A percentile compares a stretch with the other conserved stretches of the same genome.
phyloP scores from a whole-genome alignment of 176 grass and related monocot species.

The Oryza meridionalis region DNA sequence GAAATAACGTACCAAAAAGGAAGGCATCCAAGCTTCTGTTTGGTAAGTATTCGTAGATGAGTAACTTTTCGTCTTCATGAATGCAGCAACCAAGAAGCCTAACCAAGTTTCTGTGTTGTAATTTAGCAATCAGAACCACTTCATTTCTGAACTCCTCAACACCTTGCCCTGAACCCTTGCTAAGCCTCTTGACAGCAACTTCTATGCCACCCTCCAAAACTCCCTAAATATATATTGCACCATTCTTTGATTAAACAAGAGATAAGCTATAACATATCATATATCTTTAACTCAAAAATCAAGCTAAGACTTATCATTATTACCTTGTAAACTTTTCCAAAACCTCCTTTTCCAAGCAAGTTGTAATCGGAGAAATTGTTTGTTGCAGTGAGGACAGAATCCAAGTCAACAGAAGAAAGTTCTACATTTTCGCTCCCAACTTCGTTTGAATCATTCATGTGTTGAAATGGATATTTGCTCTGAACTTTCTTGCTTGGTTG shows the following conservation, averaged over 20 bases:
- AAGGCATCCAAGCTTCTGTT: not conserved
- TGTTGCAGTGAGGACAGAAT: constrained; percentile 46
- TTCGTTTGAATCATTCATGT: not conserved
- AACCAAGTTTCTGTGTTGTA: not conserved
- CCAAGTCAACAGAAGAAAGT: constrained; percentile 36
- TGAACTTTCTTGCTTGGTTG: constrained; percentile 16
- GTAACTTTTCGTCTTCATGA: not conserved
- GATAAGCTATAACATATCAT: not conserved
- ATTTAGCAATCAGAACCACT: not conserved
- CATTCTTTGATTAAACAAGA: not conserved
- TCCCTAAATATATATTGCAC: not conserved
- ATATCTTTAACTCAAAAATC: not conserved
- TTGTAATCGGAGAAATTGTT: constrained; percentile 51
- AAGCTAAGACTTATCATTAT: constrained; percentile 27
- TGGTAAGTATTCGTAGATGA: not conserved
- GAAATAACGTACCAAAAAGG: not conserved
- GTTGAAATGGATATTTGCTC: not conserved
- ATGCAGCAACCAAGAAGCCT: not conserved
- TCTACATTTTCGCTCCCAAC: constrained; percentile 7
- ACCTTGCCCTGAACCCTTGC: not conserved
- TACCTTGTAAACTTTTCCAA: constrained; percentile 66
- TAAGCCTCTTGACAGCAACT: constrained; percentile 8
- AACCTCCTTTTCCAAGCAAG: constrained; percentile 61
- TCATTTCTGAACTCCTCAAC: constrained; percentile 1
- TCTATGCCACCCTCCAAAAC: not conserved